phyloP scores from a whole-genome alignment of 441 rosid species.

The Populus hybrid region DNA sequence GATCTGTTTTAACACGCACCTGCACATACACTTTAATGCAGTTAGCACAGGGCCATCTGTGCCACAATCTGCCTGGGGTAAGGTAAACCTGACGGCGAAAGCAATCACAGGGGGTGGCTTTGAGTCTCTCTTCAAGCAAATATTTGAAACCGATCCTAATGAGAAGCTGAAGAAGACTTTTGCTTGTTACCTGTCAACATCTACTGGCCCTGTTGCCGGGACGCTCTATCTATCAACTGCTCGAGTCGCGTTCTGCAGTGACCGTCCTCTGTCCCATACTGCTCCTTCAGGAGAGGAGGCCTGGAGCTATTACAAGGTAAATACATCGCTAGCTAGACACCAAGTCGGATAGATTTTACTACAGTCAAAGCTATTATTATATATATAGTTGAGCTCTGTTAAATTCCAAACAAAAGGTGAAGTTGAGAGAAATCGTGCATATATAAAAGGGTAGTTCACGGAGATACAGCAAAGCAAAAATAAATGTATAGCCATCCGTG shows the following conservation, averaged over 20 bases:
- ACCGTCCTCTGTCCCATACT: constrained; percentile 63
- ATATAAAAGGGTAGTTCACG: not conserved
- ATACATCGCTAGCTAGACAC: not conserved
- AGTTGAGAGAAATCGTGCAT: not conserved
- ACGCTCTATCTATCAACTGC: constrained; percentile 63
- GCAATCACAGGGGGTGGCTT: constrained; percentile 57
- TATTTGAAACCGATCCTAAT: constrained; percentile 51
- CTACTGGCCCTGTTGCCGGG: constrained; percentile 89
- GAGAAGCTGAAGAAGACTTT: constrained; percentile 72
- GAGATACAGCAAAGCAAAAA: not conserved
- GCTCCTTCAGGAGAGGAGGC: constrained; percentile 80
- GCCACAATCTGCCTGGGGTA: constrained; percentile 81
- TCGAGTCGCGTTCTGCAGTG: constrained; percentile 72
- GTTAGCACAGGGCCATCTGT: constrained; percentile 70
- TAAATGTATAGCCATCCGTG: not conserved
- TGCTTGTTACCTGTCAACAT: constrained; percentile 79
- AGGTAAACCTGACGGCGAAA: constrained; percentile 68
- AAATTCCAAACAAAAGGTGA: not conserved
- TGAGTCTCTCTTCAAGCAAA: constrained; percentile 35
- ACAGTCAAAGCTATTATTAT: not conserved
- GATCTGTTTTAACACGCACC: not conserved
- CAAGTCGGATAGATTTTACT: not conserved
- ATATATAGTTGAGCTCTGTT: not conserved
- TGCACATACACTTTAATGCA: constrained; percentile 17
- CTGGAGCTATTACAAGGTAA: constrained; percentile 29